These are phyloP conservation scores for Termitomyces sp. DNA, from an alignment of 768 basidiomycete genomes.

Conservation along the genomic window DNA sequence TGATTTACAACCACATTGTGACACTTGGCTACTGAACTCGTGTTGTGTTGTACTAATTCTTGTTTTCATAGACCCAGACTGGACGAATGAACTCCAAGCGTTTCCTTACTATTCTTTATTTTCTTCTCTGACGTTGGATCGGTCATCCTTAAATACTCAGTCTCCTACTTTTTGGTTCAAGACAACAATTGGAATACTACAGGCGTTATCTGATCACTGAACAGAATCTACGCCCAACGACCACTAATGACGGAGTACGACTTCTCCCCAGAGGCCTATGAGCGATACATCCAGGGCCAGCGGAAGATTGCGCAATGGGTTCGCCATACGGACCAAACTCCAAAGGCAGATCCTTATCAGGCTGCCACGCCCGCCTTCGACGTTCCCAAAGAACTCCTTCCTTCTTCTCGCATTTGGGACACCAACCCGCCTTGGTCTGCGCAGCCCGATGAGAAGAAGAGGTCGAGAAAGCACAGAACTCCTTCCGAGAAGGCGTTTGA, in stretches of 20 bases:
- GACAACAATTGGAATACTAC: not conserved
- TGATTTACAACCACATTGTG: not conserved
- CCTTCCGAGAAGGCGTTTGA: conserved; percentile 8
- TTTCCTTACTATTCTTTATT: not conserved
- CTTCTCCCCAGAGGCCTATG: conserved; percentile 20
- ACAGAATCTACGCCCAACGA: not conserved
- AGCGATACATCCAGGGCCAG: conserved; percentile 13
- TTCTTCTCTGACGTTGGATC: not conserved
- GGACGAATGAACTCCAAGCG: not conserved
- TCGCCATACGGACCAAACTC: not conserved
- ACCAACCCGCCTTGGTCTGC: not conserved
- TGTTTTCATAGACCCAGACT: not conserved
- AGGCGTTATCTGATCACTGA: not conserved
- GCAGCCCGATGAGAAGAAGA: not conserved
- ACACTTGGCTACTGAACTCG: not conserved
- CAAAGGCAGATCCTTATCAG: conserved; percentile 1
- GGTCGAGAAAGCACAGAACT: conserved; percentile 1
- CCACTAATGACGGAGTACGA: conserved; percentile 21
- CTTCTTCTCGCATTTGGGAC: not conserved
- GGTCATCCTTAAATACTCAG: not conserved
- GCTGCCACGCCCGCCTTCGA: conserved; percentile 2
- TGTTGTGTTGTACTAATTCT: not conserved
- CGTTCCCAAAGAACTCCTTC: not conserved
- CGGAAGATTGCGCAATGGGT: conserved; percentile 2
- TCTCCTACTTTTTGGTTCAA: not conserved